Percentiles rank a stretch among this genome's conserved stretches.
Conservation (phyloP, 768 basidiomycete species). For the Pleurotus giganteus region DNA sequence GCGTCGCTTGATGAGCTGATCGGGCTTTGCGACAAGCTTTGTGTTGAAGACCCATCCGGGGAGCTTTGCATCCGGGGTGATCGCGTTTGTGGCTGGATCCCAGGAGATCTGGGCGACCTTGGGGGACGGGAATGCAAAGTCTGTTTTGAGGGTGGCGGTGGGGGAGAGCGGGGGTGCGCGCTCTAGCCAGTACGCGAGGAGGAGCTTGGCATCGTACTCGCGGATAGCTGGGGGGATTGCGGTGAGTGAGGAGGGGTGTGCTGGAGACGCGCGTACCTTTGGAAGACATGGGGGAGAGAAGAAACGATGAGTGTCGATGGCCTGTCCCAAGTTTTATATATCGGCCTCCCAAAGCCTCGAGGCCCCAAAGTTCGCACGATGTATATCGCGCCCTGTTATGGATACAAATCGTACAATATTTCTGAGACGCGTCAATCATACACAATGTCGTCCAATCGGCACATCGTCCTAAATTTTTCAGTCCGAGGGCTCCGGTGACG, state of each 20-base stretch:
- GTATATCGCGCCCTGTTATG: not conserved
- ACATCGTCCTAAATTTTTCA: too few relatives aligned
- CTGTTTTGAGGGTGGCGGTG: slow-evolving; percentile 49
- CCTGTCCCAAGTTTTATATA: not conserved
- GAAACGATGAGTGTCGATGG: not conserved
- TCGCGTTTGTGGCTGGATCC: slow-evolving; percentile 64
- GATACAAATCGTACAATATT: too few relatives aligned
- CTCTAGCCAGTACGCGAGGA: slow-evolving; percentile 96
- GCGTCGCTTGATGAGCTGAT: slow-evolving; percentile 98
- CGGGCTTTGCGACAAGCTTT: slow-evolving; percentile 95
- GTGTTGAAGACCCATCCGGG: slow-evolving; percentile 81
- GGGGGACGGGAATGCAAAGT: slow-evolving; percentile 62
- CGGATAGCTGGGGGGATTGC: slow-evolving; percentile 55
- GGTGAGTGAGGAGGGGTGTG: not conserved
- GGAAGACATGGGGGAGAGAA: slow-evolving; percentile 10
- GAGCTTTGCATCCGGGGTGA: slow-evolving; percentile 52
- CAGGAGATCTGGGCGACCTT: slow-evolving; percentile 88
- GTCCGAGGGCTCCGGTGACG: too few relatives aligned
- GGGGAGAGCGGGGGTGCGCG: slow-evolving; percentile 80
- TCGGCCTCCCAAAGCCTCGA: not conserved
- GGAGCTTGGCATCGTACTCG: slow-evolving; percentile 98
- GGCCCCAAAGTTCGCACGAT: slow-evolving; percentile 6
- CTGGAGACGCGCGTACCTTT: slow-evolving; percentile 2
- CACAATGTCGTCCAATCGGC: too few relatives aligned
- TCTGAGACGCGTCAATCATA: too few relatives aligned